phyloP scores from a whole-genome alignment of 352 stramenopile species.

The Pythium insidiosum region DNA sequence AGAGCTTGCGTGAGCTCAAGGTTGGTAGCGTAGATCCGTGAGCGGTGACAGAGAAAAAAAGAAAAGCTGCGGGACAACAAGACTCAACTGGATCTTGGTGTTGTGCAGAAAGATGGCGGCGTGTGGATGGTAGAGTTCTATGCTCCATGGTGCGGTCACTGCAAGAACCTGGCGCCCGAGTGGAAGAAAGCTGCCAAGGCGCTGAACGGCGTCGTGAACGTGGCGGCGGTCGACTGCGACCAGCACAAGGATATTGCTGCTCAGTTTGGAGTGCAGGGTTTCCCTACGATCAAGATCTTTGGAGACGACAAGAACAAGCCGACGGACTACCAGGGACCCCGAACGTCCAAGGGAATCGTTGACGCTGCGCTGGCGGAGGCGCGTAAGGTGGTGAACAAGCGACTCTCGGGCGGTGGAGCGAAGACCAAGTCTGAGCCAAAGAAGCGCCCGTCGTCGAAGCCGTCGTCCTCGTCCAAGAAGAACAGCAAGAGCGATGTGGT shows the following conservation, averaged over 20 bases:
- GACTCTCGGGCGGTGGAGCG: conserved; percentile 48
- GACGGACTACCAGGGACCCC: conserved; percentile 70
- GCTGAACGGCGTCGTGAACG: conserved; percentile 84
- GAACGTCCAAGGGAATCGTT: conserved; percentile 79
- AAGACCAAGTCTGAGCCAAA: conserved; percentile 28
- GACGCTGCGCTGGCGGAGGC: conserved; percentile 68
- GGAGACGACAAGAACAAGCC: conserved; percentile 72
- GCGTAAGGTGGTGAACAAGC: conserved; percentile 70
- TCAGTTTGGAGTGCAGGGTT: conserved; percentile 87
- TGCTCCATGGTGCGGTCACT: conserved; percentile 93
- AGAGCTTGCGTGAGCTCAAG: conserved; percentile 64
- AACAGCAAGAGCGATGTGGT: conserved; percentile 84
- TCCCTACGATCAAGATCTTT: conserved; percentile 94
- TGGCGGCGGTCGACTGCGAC: conserved; percentile 77
- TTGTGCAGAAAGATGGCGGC: conserved; percentile 43
- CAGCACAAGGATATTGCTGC: conserved; percentile 77
- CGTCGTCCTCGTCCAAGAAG: conserved; percentile 25
- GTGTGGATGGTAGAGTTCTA: conserved; percentile 95
- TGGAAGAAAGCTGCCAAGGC: conserved; percentile 89
- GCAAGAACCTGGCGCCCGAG: conserved; percentile 89
- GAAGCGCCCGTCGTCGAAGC: conserved; percentile 36
- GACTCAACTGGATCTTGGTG: not conserved
- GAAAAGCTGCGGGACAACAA: no score
- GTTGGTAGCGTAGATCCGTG: conserved; percentile 6
- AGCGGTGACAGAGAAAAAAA: no score